phyloP scores from a whole-genome alignment of 2,329 filamentous ascomycete genomes.

The Zymoseptoria ardabiliae region DNA sequence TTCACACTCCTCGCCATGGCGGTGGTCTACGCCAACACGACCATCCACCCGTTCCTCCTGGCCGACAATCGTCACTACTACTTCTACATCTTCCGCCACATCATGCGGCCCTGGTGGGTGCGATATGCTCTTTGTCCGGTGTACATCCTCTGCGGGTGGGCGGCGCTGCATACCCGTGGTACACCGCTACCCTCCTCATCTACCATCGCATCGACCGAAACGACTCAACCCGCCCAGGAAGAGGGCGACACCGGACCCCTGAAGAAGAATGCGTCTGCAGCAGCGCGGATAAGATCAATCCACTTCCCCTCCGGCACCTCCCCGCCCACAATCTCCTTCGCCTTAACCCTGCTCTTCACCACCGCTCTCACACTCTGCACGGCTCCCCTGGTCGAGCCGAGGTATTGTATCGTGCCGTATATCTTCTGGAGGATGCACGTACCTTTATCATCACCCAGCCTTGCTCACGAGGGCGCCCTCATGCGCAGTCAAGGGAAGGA shows the following conservation, averaged over 20 bases:
- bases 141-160: slow-evolving; percentile 65
- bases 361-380: slow-evolving; percentile 74
- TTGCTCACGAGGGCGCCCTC: not conserved
- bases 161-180: slow-evolving; percentile 54
- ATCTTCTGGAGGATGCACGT: slow-evolving; percentile 82
- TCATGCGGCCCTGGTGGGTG: slow-evolving; percentile 46
- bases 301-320: slow-evolving; percentile 21
- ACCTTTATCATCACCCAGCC: slow-evolving; percentile 40
- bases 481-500: not conserved
- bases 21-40: slow-evolving; percentile 73
- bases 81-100: slow-evolving; percentile 88
- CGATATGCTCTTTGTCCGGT: slow-evolving; percentile 51
- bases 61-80: slow-evolving; percentile 96
- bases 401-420: slow-evolving; percentile 95
- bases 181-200: slow-evolving; percentile 22
- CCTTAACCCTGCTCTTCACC: slow-evolving; percentile 58
- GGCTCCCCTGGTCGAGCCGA: slow-evolving; percentile 85
- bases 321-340: slow-evolving; percentile 41
- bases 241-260: slow-evolving; percentile 1
- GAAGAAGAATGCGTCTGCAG: slow-evolving; percentile 1
- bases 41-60: slow-evolving; percentile 89
- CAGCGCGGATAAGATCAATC: slow-evolving; percentile 6
- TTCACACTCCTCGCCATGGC: slow-evolving; percentile 38
- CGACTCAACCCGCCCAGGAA: not conserved
- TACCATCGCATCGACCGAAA: not conserved